Base-by-base conservation (phyloP, 768 basidiomycete genomes). In the Termitomyces sp. region DNA sequence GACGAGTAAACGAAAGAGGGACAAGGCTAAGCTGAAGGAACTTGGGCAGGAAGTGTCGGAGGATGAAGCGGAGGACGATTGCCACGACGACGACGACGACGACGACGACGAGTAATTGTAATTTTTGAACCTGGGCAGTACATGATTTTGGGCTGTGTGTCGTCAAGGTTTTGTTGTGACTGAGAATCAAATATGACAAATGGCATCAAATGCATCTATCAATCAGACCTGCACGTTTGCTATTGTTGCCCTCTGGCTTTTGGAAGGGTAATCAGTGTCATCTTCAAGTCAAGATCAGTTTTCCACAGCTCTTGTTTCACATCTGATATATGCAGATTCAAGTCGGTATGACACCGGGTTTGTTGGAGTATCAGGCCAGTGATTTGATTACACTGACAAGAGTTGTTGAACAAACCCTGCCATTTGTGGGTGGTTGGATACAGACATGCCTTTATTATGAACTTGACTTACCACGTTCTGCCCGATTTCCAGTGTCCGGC, bases 11-110 rank as follows among this genome's bases (percentile, higher is more conserved):
- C 80, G 95, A 55, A 83, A 82, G 75, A 79, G 77, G 64, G 97
- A 98, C 69, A 98, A 98, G 76, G 80, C 71, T 50, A 78, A 81
- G 64, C 82, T 99, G 77, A 78, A 80, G 67, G 83, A 82, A 58
- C 83, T 82, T 10, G 91, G 91, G 0, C 58, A 93, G 70, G 95
- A 95, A 36, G 95, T 98, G 2, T 95, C 92, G 0, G 96, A 98
- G 66, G 95, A 95, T 59, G 97, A 95, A 58, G 92, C 74, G 0
- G 93, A 89, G 4, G 91, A 85, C 7, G 59, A 61, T 0, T 88
- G 82, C 0, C 88, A 84, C 0, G 83, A 46, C 23, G 44, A 81
- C 0, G 81, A 80, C 1, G 82, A 84, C 0, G 83, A 46, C 23
- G 44, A 81, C 0, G 81, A 80, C 1, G 82, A 75, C 26, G 69